Evolutionary conservation across 2,329 filamentous ascomycete species (phyloP), one percentile per base, ranked within the genome.

Genomic region (Sclerotinia borealis): DNA sequence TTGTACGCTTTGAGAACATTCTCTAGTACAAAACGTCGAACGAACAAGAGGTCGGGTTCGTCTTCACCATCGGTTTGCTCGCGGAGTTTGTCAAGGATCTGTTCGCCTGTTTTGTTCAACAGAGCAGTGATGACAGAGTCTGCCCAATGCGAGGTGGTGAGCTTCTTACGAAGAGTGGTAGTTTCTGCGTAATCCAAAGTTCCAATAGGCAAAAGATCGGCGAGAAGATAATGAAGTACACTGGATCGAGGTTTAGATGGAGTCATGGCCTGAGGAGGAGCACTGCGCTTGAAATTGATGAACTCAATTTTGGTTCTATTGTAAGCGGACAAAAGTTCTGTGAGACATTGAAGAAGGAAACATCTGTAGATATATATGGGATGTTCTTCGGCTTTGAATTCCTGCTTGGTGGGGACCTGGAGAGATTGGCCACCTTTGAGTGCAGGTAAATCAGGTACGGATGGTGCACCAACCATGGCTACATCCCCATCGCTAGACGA

Each of bases 221-320:
- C 92, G 55, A 99, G 85, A 41, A 99, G 82, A 72, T 99, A 99
- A 75, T 98, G 97, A 67, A 99, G 80, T 49, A 98, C 89, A 67
- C 90, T 92, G 13, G 93, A 93, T 47, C 95, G 87, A 63, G 95
- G 95, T 76, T 98, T 98, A 19, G 96, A 93, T 6, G 95, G 95
- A 1, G 95, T 98, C 66, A 76, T 74, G 13, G 88, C 88, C 69
- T 91, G 88, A 50, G 92, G 83, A 52, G 93, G 91, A 8, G 91
- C 89, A 73, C 93, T 96, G 65, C 93, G 88, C 69, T 96, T 98
- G 79, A 97, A 99, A 76, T 97, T 98, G 79, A 99, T 97, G 74
- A 99, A 98, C 74, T 99, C 96, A 49, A 99, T 86, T 81, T 99
- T 99, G 10, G 92, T 91, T 61, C 92, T 87, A 70, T 92, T 96